These are phyloP conservation scores for Penicillium riverlandense DNA, from an alignment of 495 filamentous ascomycete species.

Conservation along the genomic window DNA sequence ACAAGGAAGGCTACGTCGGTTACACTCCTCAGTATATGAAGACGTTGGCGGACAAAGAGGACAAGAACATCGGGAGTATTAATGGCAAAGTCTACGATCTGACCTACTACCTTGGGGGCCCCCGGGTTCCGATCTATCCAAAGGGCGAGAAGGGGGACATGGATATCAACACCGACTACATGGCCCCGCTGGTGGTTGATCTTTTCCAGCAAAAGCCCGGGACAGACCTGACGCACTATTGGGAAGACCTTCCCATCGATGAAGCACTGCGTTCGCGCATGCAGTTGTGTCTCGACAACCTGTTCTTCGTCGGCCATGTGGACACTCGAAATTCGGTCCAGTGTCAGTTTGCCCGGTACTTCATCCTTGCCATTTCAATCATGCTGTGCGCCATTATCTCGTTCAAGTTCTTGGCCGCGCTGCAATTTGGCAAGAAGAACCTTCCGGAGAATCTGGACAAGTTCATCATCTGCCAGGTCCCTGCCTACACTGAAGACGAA, in stretches of 20 bases:
- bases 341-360: constrained; percentile 85
- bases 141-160: constrained; percentile 40
- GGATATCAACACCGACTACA: constrained; percentile 66
- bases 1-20: constrained; percentile 83
- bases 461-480: constrained; percentile 96
- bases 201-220: constrained; percentile 75
- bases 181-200: constrained; percentile 64
- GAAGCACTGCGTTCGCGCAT: constrained; percentile 51
- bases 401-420: constrained; percentile 94
- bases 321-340: constrained; percentile 84
- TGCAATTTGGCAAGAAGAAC: constrained; percentile 89
- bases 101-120: constrained; percentile 75
- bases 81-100: constrained; percentile 83
- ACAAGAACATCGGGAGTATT: constrained; percentile 67
- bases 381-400: constrained; percentile 73
- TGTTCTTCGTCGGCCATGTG: constrained; percentile 89
- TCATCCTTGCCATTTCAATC: constrained; percentile 84
- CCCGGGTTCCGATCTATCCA: constrained; percentile 53
- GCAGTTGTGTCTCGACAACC: constrained; percentile 83
- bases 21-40: constrained; percentile 74
- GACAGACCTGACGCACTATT: constrained; percentile 75
- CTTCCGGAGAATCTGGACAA: constrained; percentile 94
- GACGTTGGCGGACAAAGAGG: constrained; percentile 54
- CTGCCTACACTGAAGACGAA: constrained; percentile 97
- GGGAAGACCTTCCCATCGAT: constrained; percentile 59